These are phyloP conservation scores for Leersia perrieri DNA, from an alignment of 176 grass and related monocot genomes.

Conservation along the genomic window DNA sequence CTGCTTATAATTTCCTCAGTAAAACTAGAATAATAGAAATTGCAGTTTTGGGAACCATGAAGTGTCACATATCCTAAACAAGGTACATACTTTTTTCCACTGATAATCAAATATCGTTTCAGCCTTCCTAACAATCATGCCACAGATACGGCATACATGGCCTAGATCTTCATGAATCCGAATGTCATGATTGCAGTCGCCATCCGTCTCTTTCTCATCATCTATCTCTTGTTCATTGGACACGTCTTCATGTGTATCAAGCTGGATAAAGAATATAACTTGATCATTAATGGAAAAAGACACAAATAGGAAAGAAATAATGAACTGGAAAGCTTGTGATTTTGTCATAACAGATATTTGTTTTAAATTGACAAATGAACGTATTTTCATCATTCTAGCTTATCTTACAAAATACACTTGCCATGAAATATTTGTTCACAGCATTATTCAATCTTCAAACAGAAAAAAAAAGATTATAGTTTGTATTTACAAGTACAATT, in stretches of 20 bases:
- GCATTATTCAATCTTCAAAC: conserved; percentile 12
- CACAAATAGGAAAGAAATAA: neutral
- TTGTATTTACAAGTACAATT: conserved; percentile 17
- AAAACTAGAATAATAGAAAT: conserved; percentile 22
- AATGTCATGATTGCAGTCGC: conserved; percentile 61
- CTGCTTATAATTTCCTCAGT: neutral
- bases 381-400: neutral
- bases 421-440: neutral
- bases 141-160: conserved; percentile 83
- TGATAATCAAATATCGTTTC: conserved; percentile 85
- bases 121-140: conserved; percentile 83
- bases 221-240: conserved; percentile 42
- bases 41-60: neutral
- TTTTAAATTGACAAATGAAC: neutral
- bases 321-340: conserved; percentile 25
- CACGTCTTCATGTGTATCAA: conserved; percentile 42
- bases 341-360: neutral
- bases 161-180: conserved; percentile 80
- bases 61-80: neutral
- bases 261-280: conserved; percentile 36
- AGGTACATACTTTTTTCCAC: conserved; percentile 81
- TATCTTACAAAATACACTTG: neutral
- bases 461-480: neutral
- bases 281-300: conserved; percentile 19
- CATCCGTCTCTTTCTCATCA: conserved; percentile 44